Evolutionary conservation across 306 rosid species (phyloP).

Genomic region (Neltuma alba): DNA sequence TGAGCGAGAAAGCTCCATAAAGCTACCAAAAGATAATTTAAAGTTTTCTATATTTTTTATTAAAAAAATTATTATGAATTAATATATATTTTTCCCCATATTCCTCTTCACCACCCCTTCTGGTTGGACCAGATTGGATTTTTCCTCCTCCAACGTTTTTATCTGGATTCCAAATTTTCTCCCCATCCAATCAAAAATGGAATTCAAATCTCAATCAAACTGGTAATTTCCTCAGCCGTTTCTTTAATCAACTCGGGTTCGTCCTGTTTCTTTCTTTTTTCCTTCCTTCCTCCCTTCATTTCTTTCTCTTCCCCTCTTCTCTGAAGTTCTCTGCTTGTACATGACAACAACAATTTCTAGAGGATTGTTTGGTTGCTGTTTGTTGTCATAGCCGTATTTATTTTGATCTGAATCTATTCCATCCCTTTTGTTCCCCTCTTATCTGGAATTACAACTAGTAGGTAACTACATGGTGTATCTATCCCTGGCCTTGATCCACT

Average conservation of each 20-base stretch:
- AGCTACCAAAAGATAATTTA: slow-evolving; percentile 44
- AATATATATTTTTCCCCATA: not conserved
- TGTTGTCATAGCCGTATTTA: slow-evolving; percentile 38
- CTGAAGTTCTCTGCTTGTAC: slow-evolving; percentile 36
- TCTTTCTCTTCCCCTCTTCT: not conserved
- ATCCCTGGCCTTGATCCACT: slow-evolving; percentile 45
- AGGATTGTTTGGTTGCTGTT: slow-evolving; percentile 46
- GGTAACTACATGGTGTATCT: slow-evolving; percentile 36
- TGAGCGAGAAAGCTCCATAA: slow-evolving; percentile 46
- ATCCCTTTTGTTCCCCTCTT: slow-evolving; percentile 33
- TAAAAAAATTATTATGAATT: not conserved
- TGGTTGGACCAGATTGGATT: slow-evolving; percentile 13
- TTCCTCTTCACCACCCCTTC: slow-evolving; percentile 6
- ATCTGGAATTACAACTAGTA: slow-evolving; percentile 27
- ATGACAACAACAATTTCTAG: slow-evolving; percentile 48
- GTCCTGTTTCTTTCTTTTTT: not conserved
- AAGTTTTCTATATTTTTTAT: not conserved
- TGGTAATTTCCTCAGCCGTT: slow-evolving; percentile 50
- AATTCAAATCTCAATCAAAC: slow-evolving; percentile 39
- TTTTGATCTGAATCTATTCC: slow-evolving; percentile 61
- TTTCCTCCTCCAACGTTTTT: not conserved
- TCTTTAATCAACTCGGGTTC: slow-evolving; percentile 39
- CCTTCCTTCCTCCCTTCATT: not conserved
- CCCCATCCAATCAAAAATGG: slow-evolving; percentile 33
- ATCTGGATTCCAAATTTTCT: slow-evolving; percentile 31